Evolutionary conservation across 2,329 filamentous ascomycete genomes (phyloP), one percentile per base, ranked within the genome.

Genomic region (Monilinia laxa): DNA sequence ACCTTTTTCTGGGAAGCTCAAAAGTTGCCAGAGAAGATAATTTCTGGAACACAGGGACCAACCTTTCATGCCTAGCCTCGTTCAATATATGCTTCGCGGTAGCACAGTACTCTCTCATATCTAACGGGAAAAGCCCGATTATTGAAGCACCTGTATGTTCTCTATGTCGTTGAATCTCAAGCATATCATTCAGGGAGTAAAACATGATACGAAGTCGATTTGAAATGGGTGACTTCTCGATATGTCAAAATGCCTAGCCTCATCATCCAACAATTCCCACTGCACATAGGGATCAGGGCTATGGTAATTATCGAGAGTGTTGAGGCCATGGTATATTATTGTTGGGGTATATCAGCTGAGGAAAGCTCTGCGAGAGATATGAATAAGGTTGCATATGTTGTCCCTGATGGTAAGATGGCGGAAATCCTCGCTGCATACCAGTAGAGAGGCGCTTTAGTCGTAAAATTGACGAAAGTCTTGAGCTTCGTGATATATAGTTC

Each of bases 291-390:
- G 47, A 58, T 16, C 40, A n/a, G 20, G 56, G 28, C 56, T 38
- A 58, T 28, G 40, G 56, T 25, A 58, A 40, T 23, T 38, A 45
- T 42, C 56, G 56, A 58, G 35, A 58, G 14, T 58, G 56, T 28
- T 58, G 4, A 47, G 56, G 28, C 56, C 56, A 58, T 18, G 40
- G 35, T 16, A 58, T 58, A 3, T 58, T 6, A 5, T 23, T 56
- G 25, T 54, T 25, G 54, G n/a, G 28, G 18, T 58, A 58, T 47
- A n/a, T 18, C 47, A 38, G 31, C 23, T 11, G 38, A 16, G 38
- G n/a, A 42, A 45, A 25, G 23, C 14, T 31, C 23, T 28, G 56
- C 18, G 56, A 38, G 16, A 47, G 47, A 31, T 25, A 14, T 28
- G 14, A 12, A 16, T 16, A 38, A 12, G 56, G 35, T 28, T 23